These are phyloP conservation scores for Calocera cornea DNA, from an alignment of 768 basidiomycete species.

Conservation along the genomic window DNA sequence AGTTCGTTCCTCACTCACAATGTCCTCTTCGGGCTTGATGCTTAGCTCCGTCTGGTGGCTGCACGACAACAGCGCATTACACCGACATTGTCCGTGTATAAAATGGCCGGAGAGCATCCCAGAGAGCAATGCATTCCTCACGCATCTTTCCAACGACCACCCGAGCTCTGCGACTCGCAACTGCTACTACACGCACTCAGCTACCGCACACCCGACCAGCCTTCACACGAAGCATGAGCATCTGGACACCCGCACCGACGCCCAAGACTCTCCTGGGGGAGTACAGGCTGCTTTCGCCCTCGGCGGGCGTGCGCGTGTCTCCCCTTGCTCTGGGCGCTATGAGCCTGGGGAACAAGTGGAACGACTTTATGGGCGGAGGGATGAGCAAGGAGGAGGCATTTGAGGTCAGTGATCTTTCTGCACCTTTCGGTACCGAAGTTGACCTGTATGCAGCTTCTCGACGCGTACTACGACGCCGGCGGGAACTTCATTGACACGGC, in stretches of 20 bases:
- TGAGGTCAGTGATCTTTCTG: constrained; percentile 12
- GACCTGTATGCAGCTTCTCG: constrained; percentile 19
- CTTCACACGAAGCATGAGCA: not conserved
- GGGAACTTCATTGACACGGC: constrained; percentile 34
- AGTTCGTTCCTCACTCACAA: no score
- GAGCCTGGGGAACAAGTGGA: constrained; percentile 15
- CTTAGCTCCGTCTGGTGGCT: no score
- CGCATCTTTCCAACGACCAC: no score
- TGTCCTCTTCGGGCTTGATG: no score
- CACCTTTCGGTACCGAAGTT: no score
- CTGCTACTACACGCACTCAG: no score
- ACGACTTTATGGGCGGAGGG: not conserved
- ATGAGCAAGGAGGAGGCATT: constrained; percentile 20
- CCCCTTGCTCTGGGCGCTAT: constrained; percentile 18
- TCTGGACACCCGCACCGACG: not conserved
- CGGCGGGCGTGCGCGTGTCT: constrained; percentile 15
- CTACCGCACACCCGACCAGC: no score
- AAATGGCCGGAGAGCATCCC: no score
- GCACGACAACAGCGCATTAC: no score
- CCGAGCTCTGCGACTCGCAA: no score
- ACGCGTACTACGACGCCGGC: constrained; percentile 21
- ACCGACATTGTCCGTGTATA: no score
- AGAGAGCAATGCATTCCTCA: no score
- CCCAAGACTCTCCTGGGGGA: constrained; percentile 21
- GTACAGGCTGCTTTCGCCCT: constrained; percentile 12